A percentile compares a stretch with the other conserved stretches of the same genome.
These are phyloP conservation scores for Auricularia sp. DNA, from an alignment of 768 basidiomycete species.

Conservation along the genomic window DNA sequence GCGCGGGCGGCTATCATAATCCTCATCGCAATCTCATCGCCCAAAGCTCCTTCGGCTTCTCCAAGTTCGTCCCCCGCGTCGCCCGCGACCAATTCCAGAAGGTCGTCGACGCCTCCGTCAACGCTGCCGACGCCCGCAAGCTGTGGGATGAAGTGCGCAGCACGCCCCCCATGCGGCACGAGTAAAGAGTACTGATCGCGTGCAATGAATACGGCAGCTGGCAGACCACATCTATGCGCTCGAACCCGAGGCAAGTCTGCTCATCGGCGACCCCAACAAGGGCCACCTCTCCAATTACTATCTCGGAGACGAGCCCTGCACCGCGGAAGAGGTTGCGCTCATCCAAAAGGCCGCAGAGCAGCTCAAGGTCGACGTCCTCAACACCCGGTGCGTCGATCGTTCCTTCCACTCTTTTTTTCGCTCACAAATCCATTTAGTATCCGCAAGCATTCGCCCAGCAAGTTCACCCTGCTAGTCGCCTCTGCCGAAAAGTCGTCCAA, in stretches of 20 bases:
- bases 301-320: slow-evolving; percentile 50
- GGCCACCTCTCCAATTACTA: slow-evolving; percentile 86
- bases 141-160: slow-evolving; percentile 54
- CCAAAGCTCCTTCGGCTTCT: slow-evolving; percentile 75
- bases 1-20: not conserved
- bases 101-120: slow-evolving; percentile 52
- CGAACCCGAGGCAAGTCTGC: slow-evolving; percentile 54
- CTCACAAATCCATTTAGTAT: slow-evolving; percentile 36
- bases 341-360: slow-evolving; percentile 71
- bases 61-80: slow-evolving; percentile 75
- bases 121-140: slow-evolving; percentile 40
- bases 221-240: slow-evolving; percentile 65
- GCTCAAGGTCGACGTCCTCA: slow-evolving; percentile 64
- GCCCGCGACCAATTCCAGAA: slow-evolving; percentile 49
- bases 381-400: slow-evolving; percentile 52
- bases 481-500: slow-evolving; percentile 35
- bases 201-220: slow-evolving; percentile 33
- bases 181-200: not conserved
- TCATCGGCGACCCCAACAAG: slow-evolving; percentile 63
- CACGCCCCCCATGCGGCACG: not conserved
- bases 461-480: slow-evolving; percentile 68
- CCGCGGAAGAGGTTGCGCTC: slow-evolving; percentile 68
- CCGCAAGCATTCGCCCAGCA: slow-evolving; percentile 49
- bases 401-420: not conserved
- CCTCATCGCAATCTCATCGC: slow-evolving; percentile 34